Evolutionary conservation across 768 basidiomycete species (phyloP), one percentile per base, ranked within the genome.

Genomic region (Boletus vermiculosoides): DNA sequence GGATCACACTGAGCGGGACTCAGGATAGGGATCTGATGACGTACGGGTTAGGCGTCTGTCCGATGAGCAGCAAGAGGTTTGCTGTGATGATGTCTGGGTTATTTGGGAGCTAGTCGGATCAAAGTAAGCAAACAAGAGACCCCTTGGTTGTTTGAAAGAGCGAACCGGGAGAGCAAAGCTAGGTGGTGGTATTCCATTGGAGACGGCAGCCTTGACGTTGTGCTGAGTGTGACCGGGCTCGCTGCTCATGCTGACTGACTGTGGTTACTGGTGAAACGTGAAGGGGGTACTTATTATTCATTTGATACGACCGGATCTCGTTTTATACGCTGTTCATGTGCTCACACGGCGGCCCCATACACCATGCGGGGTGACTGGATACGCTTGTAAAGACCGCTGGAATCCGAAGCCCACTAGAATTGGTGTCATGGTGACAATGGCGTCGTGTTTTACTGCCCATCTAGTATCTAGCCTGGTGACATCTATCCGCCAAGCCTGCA

Each of bases 1-100:
- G 22, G 12, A 52, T 37, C 30, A 22, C 18, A 15, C 5, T 49
- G 41, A 58, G 49, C 7, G 8, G 16, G 30, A 33, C 1, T 28
- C 12, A 7, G 10, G 41, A 13, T 11, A 12, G 25, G 6, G 4
- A 23, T 41, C 3, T 13, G 42, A n/a, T 4, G 33, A 66, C 75
- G 54, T 63, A 79, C 82, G 77, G 71, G 51, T 80, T 61, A 18
- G 73, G 64, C 0, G 76, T 65, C 47, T 74, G 70, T 47, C 70
- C 73, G 15, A 70, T 57, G 4, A 82, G 65, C 55, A 75, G 73
- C 52, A 77, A 60, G 36, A 80, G 54, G 61, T 83, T 84, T 31
- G 70, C 69, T 0, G 83, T 84, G 54, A 84, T 76, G 56, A 72
- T 73, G 20, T 83, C 83, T 2, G 80, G 73, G 25, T 62, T 74